phyloP scores from a whole-genome alignment of 2,329 filamentous ascomycete species.

The Diaporthe aspalathi region DNA sequence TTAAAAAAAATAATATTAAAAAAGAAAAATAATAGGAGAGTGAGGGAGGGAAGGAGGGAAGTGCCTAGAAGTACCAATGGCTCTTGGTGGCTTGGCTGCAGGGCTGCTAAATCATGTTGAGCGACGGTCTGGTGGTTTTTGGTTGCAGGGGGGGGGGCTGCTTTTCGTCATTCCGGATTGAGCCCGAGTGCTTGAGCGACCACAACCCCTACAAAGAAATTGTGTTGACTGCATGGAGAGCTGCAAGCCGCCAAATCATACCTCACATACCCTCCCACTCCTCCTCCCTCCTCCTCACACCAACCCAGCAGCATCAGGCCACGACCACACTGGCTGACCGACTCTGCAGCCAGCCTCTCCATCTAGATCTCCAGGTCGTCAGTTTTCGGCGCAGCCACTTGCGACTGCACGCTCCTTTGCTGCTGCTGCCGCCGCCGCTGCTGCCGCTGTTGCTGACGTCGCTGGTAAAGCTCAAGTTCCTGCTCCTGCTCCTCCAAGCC shows the following conservation, averaged over 20 bases:
- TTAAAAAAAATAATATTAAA: no score
- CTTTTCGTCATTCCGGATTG: no score
- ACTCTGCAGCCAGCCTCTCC: constrained; percentile 27
- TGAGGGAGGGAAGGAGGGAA: no score
- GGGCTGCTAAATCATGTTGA: no score
- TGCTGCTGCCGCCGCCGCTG: constrained; percentile 10
- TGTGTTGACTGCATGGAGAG: constrained; percentile 37
- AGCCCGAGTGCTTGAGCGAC: constrained; percentile 22
- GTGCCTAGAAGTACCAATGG: no score
- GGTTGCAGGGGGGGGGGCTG: no score
- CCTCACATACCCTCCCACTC: constrained; percentile 14
- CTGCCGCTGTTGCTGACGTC: not conserved
- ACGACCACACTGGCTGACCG: constrained; percentile 22
- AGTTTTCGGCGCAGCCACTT: not conserved
- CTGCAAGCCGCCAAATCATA: constrained; percentile 21
- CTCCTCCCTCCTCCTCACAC: not conserved
- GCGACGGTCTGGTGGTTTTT: no score
- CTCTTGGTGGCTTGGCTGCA: no score
- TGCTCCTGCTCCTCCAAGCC: constrained; percentile 21
- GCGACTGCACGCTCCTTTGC: constrained; percentile 7
- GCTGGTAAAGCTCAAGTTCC: not conserved
- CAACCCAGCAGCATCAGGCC: constrained; percentile 8
- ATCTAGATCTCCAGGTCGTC: not conserved
- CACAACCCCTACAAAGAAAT: constrained; percentile 40
- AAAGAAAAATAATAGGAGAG: no score